Evolutionary conservation across 805 yeast species (phyloP), one percentile per base, ranked within the genome.

Genomic region (Teunomyces aglyptinius): DNA sequence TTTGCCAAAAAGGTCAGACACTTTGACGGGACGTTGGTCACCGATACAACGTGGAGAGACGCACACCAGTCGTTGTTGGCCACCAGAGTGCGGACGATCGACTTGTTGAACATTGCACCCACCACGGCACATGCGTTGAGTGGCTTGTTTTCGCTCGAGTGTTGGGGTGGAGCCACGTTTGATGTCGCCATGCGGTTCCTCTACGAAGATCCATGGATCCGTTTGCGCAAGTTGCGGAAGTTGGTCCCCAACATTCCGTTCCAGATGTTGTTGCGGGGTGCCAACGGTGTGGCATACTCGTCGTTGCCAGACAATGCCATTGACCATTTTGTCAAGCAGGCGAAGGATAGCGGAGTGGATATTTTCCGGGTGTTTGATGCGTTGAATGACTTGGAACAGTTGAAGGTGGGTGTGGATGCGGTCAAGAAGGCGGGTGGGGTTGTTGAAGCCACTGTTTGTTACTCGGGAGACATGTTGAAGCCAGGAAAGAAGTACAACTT

Each of bases 151-250:
- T 94, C 99, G 15, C 76, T 94, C 46, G 99, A 94, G 74, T 94
- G 99, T 77, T 94, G 99, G 99, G 99, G 99, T 73, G 99, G 99
- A 72, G 99, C 99, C 46, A 94, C 99, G 32, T 94, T 94, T 61
- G 99, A 94, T 64, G 99, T 94, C 46, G 86, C 96, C 46, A 91
- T 94, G 98, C 83, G 99, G 71, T 94, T 94, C 80, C 78, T 94
- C 61, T 89, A 92, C 69, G 99, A 94, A 77, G 97, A 91, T 68
- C 99, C 99, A 55, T 94, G 99, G 99, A 96, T 81, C 49, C 83
- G 99, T 71, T 79, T 94, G 68, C 82, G 96, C 68, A 80, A 82
- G 69, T 76, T 94, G 70, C 83, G 99, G 71, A 79, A 79, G 61
- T 78, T 86, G 48, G 98, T 95, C 52, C 99, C 99, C 64, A 94